Percentiles rank a stretch among this genome's conserved stretches.
phyloP scores from a whole-genome alignment of 177 flowering plant genomes.

The Vitis hybrid region DNA sequence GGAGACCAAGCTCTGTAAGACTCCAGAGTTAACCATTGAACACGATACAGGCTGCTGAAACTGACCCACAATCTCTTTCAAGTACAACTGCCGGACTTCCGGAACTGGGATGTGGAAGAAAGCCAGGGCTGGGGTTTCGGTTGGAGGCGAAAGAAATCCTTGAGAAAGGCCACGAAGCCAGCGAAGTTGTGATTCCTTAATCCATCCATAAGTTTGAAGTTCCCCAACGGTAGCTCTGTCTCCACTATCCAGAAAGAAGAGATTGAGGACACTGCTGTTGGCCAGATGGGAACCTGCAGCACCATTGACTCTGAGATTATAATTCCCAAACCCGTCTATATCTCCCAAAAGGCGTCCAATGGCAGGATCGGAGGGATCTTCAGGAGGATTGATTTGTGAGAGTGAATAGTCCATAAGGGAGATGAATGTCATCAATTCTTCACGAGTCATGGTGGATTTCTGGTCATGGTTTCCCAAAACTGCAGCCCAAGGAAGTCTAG shows the following conservation, averaged over 20 bases:
- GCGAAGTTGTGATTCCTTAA: slow-evolving; percentile 77
- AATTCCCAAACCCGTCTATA: slow-evolving; percentile 93
- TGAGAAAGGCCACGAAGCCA: slow-evolving; percentile 64
- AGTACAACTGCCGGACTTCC: slow-evolving; percentile 58
- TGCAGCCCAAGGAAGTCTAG: slow-evolving; percentile 90
- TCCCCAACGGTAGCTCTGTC: slow-evolving; percentile 65
- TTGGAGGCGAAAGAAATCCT: slow-evolving; percentile 14
- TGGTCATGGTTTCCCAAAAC: slow-evolving; percentile 93
- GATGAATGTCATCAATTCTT: slow-evolving; percentile 74
- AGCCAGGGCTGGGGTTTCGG: slow-evolving; percentile 45
- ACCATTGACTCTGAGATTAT: slow-evolving; percentile 63
- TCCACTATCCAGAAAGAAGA: slow-evolving; percentile 89
- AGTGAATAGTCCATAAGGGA: slow-evolving; percentile 86
- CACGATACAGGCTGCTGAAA: slow-evolving; percentile 76
- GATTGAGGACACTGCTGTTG: slow-evolving; percentile 68
- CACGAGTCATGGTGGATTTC: slow-evolving; percentile 86
- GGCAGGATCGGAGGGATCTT: slow-evolving; percentile 10
- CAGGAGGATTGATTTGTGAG: slow-evolving; percentile 57
- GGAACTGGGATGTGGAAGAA: slow-evolving; percentile 95
- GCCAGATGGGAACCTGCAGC: slow-evolving; percentile 61
- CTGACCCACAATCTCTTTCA: slow-evolving; percentile 42
- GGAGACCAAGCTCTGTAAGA: slow-evolving; percentile 55
- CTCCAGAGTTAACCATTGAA: slow-evolving; percentile 73
- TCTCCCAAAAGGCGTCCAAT: slow-evolving; percentile 10
- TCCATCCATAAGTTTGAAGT: slow-evolving; percentile 78